phyloP scores from a whole-genome alignment of 1,284 basidiomycete species.

The Marasmius fiardii region DNA sequence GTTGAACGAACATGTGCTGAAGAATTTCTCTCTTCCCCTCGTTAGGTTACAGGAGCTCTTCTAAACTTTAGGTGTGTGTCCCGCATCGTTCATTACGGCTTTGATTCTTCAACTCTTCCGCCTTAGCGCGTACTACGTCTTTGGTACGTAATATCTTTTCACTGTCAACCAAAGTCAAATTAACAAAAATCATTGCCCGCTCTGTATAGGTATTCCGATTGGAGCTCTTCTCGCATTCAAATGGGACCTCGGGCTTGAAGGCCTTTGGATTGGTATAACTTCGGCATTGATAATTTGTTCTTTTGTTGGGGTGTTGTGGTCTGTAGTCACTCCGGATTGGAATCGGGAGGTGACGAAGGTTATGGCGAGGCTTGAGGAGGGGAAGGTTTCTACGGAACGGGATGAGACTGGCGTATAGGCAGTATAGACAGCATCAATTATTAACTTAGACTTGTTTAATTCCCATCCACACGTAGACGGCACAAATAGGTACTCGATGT shows the following conservation, averaged over 20 bases:
- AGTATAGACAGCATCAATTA: background rate
- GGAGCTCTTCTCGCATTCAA: conserved; percentile 49
- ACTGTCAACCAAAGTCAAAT: no score
- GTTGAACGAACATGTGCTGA: background rate
- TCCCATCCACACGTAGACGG: no score
- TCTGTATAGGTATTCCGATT: conserved; percentile 40
- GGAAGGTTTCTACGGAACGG: background rate
- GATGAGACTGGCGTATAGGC: background rate
- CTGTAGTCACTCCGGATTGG: conserved; percentile 42
- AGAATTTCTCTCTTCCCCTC: background rate
- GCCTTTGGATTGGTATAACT: conserved; percentile 52
- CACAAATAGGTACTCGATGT: no score
- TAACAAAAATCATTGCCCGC: background rate
- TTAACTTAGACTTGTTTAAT: no score
- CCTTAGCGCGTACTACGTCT: conserved; percentile 44
- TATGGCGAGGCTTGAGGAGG: conserved; percentile 32
- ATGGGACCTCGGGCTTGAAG: conserved; percentile 35
- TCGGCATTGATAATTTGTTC: conserved; percentile 39
- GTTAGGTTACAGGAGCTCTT: conserved; percentile 47
- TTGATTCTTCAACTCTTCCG: background rate
- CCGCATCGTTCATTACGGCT: background rate
- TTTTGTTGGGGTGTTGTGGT: conserved; percentile 34
- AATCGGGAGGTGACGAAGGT: conserved; percentile 45
- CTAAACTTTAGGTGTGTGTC: conserved; percentile 34
- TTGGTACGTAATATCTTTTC: conserved; percentile 29